Evolutionary conservation across 805 yeast genomes (phyloP), one percentile per base, ranked within the genome.

Genomic region (Sugiyamaella americana): DNA sequence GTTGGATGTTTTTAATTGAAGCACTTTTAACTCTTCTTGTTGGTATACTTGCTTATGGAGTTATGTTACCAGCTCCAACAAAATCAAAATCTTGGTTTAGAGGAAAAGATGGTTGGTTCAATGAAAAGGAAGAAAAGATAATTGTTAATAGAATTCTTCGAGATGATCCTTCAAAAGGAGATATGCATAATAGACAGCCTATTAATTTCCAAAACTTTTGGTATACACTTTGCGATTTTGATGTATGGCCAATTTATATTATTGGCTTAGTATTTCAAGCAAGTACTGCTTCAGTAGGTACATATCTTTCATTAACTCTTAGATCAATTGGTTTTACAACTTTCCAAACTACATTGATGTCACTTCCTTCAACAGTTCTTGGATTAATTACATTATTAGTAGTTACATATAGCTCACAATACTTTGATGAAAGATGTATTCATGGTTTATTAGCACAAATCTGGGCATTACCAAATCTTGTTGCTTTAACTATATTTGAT

Each of bases 91-190:
- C 63, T 50, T 68, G 72, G 68, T 72, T 65, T 51, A 67, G 74
- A 34, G 67, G 75, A 37, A 69, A 67, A 21, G 71, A 73, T 26
- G 82, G 82, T 29, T 71, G 75, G 75, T 69, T 70, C 50, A 71
- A 74, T n/a, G 78, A 74, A 2, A 61, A 75, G 42, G 82, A 80
- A 51, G 77, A 75, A 59, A 73, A 74, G 47, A 78, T 80, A 47
- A 65, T 78, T n/a, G 82, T 78, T 42, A 79, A 78, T 57, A 65
- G 78, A 51, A 69, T 80, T 2, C 61, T 80, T 41, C 64, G 84
- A 54, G 84, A 80, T 57, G 86, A 80, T 56, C 85, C 85, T 17
- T 55, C 72, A 3, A 75, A 75, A 65, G 82, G 83, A 17, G 82
- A 77, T 49, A 78, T 79, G 84, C 71, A 79, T 57, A 79, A 80